Base-by-base conservation (phyloP, 1,284 basidiomycete species). In the Fomitopsis betulina region DNA sequence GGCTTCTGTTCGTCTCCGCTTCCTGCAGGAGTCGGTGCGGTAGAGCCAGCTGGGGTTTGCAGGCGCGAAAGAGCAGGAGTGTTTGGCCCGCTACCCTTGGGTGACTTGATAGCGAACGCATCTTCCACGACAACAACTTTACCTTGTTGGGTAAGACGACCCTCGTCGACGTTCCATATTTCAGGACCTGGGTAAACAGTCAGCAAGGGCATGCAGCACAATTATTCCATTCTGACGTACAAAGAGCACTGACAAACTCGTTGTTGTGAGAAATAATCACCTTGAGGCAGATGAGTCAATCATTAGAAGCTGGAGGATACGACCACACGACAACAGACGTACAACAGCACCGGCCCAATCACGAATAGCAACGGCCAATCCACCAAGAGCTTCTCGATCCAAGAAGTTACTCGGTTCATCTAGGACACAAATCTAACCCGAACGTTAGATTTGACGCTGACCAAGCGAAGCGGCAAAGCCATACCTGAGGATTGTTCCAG, bases 351-450 rank as follows among this genome's bases (percentile, higher is more conserved):
- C 96, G 60, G 86, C 87, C 96, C 96, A 99, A 67, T 98, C 94
- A 66, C 88, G 89, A 74, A 99, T 98, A 35, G 97, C 96, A 42
- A 96, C 89, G 40, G 96, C 95, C 39, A 99, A 80, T 64, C 97
- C 96, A 67, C 96, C 94, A 23, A 96, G 78, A 13, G 94, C 89
- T 70, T 93, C 89, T 61, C 89, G 84, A 72, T 94, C 94, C 79
- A 96, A 85, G 81, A 98, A 99, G 79, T 99, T 99, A 71, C 94
- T 98, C 37, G 96, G 96, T 75, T 98, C 93, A 71, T 95, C 93
- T 42, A 94, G 80, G n/a, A 91, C 77, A 68, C 89, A 91, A 63
- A 87, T 86, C 82, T 84, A 56, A 58, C 42, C 47, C 19, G 40
- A 19, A 33, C 21, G 32, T 43, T 23, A 55, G 52, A 25, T 19